phyloP scores from a whole-genome alignment of 768 basidiomycete species.

The Suillus americanus region DNA sequence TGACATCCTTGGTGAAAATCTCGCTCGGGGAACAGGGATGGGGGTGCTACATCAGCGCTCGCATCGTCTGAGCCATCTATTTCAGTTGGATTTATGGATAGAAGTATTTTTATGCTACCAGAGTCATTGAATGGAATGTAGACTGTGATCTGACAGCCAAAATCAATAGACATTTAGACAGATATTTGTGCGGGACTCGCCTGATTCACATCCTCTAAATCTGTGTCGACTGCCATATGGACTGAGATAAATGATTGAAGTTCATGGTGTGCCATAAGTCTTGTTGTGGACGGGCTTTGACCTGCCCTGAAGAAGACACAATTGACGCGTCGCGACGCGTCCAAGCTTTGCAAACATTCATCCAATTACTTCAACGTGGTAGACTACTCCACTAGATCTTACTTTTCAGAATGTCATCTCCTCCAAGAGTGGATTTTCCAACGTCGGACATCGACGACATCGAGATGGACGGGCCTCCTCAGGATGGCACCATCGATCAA shows the following conservation, averaged over 20 bases:
- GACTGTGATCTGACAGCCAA: constrained; percentile 22
- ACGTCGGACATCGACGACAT: constrained; percentile 56
- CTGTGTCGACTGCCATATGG: constrained; percentile 15
- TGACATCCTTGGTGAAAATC: constrained; percentile 32
- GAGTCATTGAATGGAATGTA: constrained; percentile 27
- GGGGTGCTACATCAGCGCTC: neutral
- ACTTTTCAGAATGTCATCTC: constrained; percentile 53
- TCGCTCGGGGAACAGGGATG: constrained; percentile 27
- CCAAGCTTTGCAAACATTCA: constrained; percentile 14
- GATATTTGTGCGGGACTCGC: constrained; percentile 14
- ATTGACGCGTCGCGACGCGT: constrained; percentile 59
- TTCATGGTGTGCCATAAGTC: neutral
- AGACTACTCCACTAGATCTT: neutral
- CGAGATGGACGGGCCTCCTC: constrained; percentile 45
- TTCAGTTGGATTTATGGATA: neutral
- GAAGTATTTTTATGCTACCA: constrained; percentile 16
- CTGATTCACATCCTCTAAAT: constrained; percentile 26
- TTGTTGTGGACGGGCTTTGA: constrained; percentile 12
- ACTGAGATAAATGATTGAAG: neutral
- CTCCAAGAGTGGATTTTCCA: constrained; percentile 63
- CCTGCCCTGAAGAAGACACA: constrained; percentile 47
- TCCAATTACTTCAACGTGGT: constrained; percentile 12
- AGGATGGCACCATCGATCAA: constrained; percentile 23
- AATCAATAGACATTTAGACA: constrained; percentile 9
- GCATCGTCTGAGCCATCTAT: neutral